Base-by-base conservation (phyloP, 2,329 filamentous ascomycete genomes). In the Stagonosporopsis chrysanthemi region DNA sequence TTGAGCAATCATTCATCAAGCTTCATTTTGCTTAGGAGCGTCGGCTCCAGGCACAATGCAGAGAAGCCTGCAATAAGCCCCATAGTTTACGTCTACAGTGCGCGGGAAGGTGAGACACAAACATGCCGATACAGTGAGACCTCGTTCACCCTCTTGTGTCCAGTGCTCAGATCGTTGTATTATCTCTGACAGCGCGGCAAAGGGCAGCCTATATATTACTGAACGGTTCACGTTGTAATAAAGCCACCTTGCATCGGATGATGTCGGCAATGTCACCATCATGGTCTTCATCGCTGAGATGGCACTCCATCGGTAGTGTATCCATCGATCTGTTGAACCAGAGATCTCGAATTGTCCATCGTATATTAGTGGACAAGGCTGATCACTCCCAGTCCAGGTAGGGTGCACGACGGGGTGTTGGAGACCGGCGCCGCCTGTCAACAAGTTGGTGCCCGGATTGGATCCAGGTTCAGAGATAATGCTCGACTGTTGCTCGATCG, bases 101-200 rank as follows among this genome's bases (percentile, higher is more conserved):
- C 36, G 36, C n/a, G 36, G 36, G 12, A 39, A 39, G 5, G 36
- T 17, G 19, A 39, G 36, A 19, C n/a, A 17, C 36, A 39, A 39
- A 19, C n/a, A 39, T 23, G 36, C 36, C 17, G 36, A 19, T 6
- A 12, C 19, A 23, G 36, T 39, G n/a, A 17, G 36, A 19, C n/a
- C 9, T 23, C 6, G 19, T 24, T 41, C 12, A 23, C 19, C 22
- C 39, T 41, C 39, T 14, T 24, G 4, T 24, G 8, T 17, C 42
- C 42, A 44, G 8, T 44, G 42, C 17, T 31, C 24, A 31, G 42
- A 44, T 22, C 26, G 42, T 31, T 44, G 42, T 44, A 44, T 44
- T 8, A n/a, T 7, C 7, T 31, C 3, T 33, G 15, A 4, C 15
- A 44, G 42, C 42, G 6, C 17, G 15, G 42, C 28, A 19, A 44